Evolutionary conservation across 2,329 filamentous ascomycete species (phyloP).

Genomic region (Beauveria pseudobassiana): DNA sequence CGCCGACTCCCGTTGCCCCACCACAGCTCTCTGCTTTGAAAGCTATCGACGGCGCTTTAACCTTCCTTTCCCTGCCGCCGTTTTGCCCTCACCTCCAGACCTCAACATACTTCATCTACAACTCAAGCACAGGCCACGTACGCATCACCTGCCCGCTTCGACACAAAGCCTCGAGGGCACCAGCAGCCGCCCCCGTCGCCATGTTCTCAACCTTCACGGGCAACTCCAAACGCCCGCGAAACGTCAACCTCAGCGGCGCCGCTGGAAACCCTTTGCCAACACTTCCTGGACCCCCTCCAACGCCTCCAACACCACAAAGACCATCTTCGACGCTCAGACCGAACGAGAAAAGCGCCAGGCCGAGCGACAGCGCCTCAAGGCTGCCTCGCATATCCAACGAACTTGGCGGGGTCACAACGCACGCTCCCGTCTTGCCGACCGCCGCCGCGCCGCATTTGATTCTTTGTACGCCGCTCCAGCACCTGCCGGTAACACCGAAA

Average conservation of each 20-base stretch:
- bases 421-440: constrained; percentile 49
- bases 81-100: not conserved
- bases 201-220: constrained; percentile 96
- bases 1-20: constrained; percentile 4
- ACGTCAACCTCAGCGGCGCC: constrained; percentile 90
- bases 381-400: constrained; percentile 66
- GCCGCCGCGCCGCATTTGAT: constrained; percentile 58
- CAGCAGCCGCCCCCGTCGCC: constrained; percentile 14
- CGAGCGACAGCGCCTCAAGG: constrained; percentile 70
- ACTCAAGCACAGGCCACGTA: not conserved
- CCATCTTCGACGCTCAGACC: constrained; percentile 78
- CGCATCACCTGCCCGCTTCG: not conserved
- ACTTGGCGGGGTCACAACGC: constrained; percentile 71
- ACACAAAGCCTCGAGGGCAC: not conserved
- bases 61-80: not conserved
- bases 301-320: constrained; percentile 61
- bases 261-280: constrained; percentile 68
- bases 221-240: constrained; percentile 72
- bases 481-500: constrained; percentile 26
- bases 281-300: constrained; percentile 49
- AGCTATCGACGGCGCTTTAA: not conserved
- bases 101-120: not conserved
- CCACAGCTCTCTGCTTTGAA: constrained; percentile 2
- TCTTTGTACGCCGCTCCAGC: constrained; percentile 37
- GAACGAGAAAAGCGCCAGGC: constrained; percentile 74